Percentiles rank a stretch among this genome's conserved stretches.
Conservation (phyloP, 202 grass and related monocot species). For the Alloteropsis angusta region DNA sequence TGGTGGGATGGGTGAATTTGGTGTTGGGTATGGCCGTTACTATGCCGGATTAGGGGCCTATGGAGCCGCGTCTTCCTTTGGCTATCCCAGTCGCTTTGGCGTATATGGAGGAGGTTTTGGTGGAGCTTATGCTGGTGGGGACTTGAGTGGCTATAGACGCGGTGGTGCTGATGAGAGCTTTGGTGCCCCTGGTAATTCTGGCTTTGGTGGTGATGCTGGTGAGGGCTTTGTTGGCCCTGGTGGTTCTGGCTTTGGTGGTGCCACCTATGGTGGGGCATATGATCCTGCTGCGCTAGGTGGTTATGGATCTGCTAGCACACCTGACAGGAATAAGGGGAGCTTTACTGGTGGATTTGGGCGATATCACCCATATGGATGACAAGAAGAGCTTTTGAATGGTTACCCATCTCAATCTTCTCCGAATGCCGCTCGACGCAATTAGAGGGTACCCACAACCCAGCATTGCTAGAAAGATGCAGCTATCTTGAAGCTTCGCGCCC, state of each 20-base stretch:
- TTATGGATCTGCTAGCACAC: slow-evolving; percentile 37
- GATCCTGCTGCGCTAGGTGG: slow-evolving; percentile 54
- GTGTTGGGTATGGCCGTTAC: slow-evolving; percentile 45
- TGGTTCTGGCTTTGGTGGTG: slow-evolving; percentile 48
- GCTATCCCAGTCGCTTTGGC: slow-evolving; percentile 50
- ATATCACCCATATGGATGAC: slow-evolving; percentile 73
- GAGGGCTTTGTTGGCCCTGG: slow-evolving; percentile 45
- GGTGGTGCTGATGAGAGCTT: slow-evolving; percentile 38
- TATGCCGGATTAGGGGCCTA: slow-evolving; percentile 48
- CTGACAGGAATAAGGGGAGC: slow-evolving; percentile 47
- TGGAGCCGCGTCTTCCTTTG: slow-evolving; percentile 26
- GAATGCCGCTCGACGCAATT: not conserved
- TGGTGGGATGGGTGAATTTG: slow-evolving; percentile 40
- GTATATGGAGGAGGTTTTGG: slow-evolving; percentile 63
- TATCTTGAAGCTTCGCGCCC: not conserved
- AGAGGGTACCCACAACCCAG: not conserved
- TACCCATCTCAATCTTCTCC: not conserved
- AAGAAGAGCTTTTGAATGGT: slow-evolving; percentile 2
- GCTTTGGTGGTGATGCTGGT: slow-evolving; percentile 36
- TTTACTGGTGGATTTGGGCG: slow-evolving; percentile 51
- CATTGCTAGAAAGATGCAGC: not conserved
- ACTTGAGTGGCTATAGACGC: slow-evolving; percentile 42
- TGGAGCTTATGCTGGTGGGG: slow-evolving; percentile 34
- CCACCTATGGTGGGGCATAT: slow-evolving; percentile 36
- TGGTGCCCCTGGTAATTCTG: slow-evolving; percentile 46